A percentile compares a stretch with the other conserved stretches of the same genome.
Conservation (phyloP, 129 eudicot species). For the Solidago caesia region DNA sequence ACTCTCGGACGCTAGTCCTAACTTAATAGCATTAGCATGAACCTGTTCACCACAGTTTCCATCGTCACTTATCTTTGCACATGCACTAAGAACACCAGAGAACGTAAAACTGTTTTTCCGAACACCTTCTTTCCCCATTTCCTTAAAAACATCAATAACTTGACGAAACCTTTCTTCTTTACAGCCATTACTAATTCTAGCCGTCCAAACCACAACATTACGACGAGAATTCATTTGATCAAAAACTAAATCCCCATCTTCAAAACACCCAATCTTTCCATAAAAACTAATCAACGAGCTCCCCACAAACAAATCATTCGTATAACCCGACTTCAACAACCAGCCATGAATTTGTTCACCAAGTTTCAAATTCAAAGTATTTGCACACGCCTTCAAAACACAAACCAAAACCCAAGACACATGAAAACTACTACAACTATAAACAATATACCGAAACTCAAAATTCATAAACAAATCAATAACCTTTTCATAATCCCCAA, state of each 20-base stretch:
- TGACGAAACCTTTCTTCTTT: constrained; percentile 42
- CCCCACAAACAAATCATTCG: constrained; percentile 42
- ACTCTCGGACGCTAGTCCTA: constrained; percentile 50
- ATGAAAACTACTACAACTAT: constrained; percentile 27
- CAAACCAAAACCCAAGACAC: constrained; percentile 70
- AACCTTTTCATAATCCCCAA: constrained; percentile 42
- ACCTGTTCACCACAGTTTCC: constrained; percentile 71
- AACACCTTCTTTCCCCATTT: constrained; percentile 74
- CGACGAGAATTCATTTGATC: constrained; percentile 33
- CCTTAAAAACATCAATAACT: constrained; percentile 44
- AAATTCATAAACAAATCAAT: constrained; percentile 43
- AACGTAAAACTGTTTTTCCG: constrained; percentile 64
- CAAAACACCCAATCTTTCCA: constrained; percentile 47
- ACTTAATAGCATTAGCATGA: constrained; percentile 66
- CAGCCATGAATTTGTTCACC: constrained; percentile 74
- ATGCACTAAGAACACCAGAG: constrained; percentile 77
- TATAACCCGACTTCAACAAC: constrained; percentile 54
- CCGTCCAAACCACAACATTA: constrained; percentile 68
- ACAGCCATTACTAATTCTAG: constrained; percentile 55
- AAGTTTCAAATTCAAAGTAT: constrained; percentile 42
- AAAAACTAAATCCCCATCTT: constrained; percentile 50
- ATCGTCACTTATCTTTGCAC: constrained; percentile 50
- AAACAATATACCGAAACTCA: constrained; percentile 15
- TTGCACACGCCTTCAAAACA: constrained; percentile 64
- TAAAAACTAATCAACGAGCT: constrained; percentile 77